Evolutionary conservation across 805 yeast species (phyloP).

Genomic region (Starmera quercuum): DNA sequence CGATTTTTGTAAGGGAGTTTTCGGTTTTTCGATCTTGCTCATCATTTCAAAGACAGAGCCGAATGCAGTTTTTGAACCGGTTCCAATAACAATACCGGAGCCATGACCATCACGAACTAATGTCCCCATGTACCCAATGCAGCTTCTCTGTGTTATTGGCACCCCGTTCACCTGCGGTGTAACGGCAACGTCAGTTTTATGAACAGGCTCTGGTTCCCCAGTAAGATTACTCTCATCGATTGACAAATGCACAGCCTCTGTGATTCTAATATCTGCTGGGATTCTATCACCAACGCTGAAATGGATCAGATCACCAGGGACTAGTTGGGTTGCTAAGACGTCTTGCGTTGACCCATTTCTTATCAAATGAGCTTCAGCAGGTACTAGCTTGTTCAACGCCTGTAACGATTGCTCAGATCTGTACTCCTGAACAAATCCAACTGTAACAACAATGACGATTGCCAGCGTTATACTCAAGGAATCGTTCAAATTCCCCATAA

Average conservation of each 20-base stretch:
- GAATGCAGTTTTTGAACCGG: slow-evolving; percentile 84
- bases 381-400: slow-evolving; percentile 88
- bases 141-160: slow-evolving; percentile 61
- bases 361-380: slow-evolving; percentile 91
- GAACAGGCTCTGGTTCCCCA: slow-evolving; percentile 89
- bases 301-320: slow-evolving; percentile 93
- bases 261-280: slow-evolving; percentile 89
- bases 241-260: slow-evolving; percentile 68
- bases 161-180: slow-evolving; percentile 25
- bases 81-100: slow-evolving; percentile 84
- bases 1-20: slow-evolving; percentile 90
- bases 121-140: slow-evolving; percentile 95
- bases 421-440: slow-evolving; percentile 96
- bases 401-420: slow-evolving; percentile 91
- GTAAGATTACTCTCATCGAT: slow-evolving; percentile 93
- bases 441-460: slow-evolving; percentile 86
- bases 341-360: slow-evolving; percentile 72
- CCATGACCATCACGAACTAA: slow-evolving; percentile 96
- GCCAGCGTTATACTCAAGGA: slow-evolving; percentile 93
- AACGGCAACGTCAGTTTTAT: slow-evolving; percentile 47
- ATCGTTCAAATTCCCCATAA: slow-evolving; percentile 96
- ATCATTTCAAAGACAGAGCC: slow-evolving; percentile 95
- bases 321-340: slow-evolving; percentile 81
- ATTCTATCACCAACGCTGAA: slow-evolving; percentile 90
- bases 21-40: slow-evolving; percentile 92